Conservation (phyloP, 176 grass and related monocot species). For the Aegilops speltoides region DNA sequence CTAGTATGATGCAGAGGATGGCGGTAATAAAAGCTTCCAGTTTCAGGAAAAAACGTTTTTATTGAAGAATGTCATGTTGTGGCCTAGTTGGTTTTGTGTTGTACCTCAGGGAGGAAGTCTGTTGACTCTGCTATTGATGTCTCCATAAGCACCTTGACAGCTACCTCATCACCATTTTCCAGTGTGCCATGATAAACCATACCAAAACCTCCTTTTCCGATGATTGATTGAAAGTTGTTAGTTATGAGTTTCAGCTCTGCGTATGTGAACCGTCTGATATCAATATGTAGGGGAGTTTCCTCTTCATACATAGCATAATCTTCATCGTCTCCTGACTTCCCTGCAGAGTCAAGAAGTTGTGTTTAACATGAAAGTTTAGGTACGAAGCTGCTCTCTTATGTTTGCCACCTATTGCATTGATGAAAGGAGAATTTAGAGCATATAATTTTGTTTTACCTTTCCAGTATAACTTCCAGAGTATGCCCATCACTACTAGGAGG, state of each 20-base stretch:
- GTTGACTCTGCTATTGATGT: constrained; percentile 27
- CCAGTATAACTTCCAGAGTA: neutral
- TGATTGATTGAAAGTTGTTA: constrained; percentile 22
- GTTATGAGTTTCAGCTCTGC: constrained; percentile 37
- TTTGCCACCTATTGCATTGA: neutral
- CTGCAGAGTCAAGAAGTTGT: neutral
- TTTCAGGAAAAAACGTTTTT: neutral
- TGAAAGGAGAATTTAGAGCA: neutral
- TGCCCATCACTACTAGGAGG: neutral
- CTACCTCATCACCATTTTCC: constrained; percentile 40
- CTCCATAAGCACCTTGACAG: constrained; percentile 39
- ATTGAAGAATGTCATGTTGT: neutral
- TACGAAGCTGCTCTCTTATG: neutral
- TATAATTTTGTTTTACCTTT: constrained; percentile 12
- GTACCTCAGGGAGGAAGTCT: constrained; percentile 49
- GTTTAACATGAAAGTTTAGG: neutral
- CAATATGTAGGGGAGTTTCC: constrained; percentile 26
- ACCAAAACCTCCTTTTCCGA: constrained; percentile 54
- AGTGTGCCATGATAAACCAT: constrained; percentile 43
- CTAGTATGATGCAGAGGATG: too few relatives aligned
- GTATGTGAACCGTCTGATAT: constrained; percentile 39
- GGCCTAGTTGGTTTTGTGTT: neutral
- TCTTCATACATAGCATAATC: constrained; percentile 40
- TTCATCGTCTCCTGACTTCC: constrained; percentile 14
- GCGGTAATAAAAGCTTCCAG: too few relatives aligned